A percentile compares a stretch with the other conserved stretches of the same genome.
These are phyloP conservation scores for Hanseniaspora valbyensis DNA, from an alignment of 805 yeast species.

Conservation along the genomic window DNA sequence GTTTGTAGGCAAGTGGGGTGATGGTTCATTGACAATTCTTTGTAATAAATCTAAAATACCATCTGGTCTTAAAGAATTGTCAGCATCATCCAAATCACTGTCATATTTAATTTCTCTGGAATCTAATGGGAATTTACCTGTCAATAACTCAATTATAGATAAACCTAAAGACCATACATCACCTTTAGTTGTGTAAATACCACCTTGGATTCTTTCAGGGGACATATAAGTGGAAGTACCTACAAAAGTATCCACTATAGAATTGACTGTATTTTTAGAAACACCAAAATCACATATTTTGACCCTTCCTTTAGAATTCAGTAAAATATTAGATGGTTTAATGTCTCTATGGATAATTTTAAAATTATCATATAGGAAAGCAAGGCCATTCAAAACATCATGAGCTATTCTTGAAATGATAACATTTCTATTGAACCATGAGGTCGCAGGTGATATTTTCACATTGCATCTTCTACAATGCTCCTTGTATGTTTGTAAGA, in stretches of 20 bases:
- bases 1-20: conserved; percentile 53
- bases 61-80: conserved; percentile 55
- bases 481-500: conserved; percentile 49
- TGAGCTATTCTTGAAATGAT: conserved; percentile 64
- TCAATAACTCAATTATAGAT: conserved; percentile 77
- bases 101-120: conserved; percentile 1
- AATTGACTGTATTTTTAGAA: conserved; percentile 78
- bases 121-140: conserved; percentile 65
- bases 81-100: conserved; percentile 24
- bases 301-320: conserved; percentile 76
- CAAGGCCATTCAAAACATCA: conserved; percentile 69
- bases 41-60: conserved; percentile 86
- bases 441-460: conserved; percentile 16
- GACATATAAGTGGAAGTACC: conserved; percentile 98
- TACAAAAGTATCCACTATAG: conserved; percentile 93
- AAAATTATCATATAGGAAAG: conserved; percentile 70
- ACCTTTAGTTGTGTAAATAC: conserved; percentile 82
- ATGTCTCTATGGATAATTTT: conserved; percentile 91
- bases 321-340: conserved; percentile 85
- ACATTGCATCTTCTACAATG: conserved; percentile 26
- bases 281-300: conserved; percentile 97
- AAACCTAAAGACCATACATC: conserved; percentile 97
- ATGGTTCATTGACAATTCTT: conserved; percentile 84
- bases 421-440: conserved; percentile 41
- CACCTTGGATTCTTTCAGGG: conserved; percentile 95